Percentiles rank a stretch among this genome's conserved stretches.
Conservation (phyloP, 1,139 yeast species). For the Arxiozyma heterogenica region DNA sequence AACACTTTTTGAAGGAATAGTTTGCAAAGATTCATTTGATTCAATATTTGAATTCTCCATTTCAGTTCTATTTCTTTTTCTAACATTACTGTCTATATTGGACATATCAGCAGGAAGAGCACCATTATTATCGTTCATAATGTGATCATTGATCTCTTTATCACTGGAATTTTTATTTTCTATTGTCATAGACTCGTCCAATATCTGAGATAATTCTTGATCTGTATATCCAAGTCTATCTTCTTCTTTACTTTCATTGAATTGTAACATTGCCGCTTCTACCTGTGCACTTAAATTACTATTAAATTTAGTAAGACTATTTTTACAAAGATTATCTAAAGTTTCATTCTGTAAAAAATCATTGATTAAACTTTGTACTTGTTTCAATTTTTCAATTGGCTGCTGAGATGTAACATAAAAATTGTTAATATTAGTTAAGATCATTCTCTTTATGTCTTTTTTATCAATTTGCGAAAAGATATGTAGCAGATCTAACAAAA, state of each 20-base stretch:
- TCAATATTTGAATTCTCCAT: conserved; percentile 1
- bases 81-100: neutral
- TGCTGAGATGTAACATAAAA: conserved; percentile 35
- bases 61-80: conserved; percentile 7
- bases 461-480: conserved; percentile 42
- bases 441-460: conserved; percentile 46
- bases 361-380: conserved; percentile 24
- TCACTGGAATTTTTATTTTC: neutral
- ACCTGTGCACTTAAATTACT: conserved; percentile 19
- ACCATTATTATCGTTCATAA: conserved; percentile 5
- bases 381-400: conserved; percentile 23
- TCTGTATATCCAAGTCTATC: conserved; percentile 10
- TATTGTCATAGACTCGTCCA: conserved; percentile 17
- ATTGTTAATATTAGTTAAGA: conserved; percentile 46
- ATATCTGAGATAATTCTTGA: conserved; percentile 28
- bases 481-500: conserved; percentile 48
- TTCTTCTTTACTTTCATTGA: conserved; percentile 9
- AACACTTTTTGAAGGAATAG: conserved; percentile 12
- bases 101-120: neutral
- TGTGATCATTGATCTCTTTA: conserved; percentile 7
- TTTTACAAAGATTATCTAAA: conserved; percentile 38
- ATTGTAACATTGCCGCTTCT: conserved; percentile 9
- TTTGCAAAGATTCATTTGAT: neutral
- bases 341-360: conserved; percentile 25
- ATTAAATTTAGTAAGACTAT: conserved; percentile 41